Evolutionary conservation across 2,329 filamentous ascomycete genomes (phyloP), one percentile per base, ranked within the genome.

Genomic region (Ophiocordyceps australis): DNA sequence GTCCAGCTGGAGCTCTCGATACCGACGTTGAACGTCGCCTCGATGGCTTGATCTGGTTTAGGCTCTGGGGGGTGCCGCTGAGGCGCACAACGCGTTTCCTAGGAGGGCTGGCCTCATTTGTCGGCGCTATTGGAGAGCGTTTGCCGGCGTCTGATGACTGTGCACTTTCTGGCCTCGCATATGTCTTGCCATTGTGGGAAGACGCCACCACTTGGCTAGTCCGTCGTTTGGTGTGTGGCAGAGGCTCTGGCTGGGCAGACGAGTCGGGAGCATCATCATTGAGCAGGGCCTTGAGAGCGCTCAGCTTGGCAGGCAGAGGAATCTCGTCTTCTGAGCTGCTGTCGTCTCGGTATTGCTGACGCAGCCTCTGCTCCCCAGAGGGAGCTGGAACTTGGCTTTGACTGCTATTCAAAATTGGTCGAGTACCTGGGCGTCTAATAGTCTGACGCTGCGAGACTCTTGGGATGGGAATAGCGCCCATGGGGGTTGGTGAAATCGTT

Each of bases 251-350:
- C 5, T 62, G 61, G 5, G 54, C 42, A 3, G 52, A 43, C 9
- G 49, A 46, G 48, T 59, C 57, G 7, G 67, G 62, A 4, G 55
- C 62, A 22, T 66, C 65, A 31, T 74, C 69, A 30, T 70, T 68
- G 14, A 94, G 62, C 11, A 94, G 60, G 13, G 82, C 85, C 45
- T 89, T 86, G 37, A 89, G 68, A 40, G 85, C 83, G 46, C 83
- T 94, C 46, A 94, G 77, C 55, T 89, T 91, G 69, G 89, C 82
- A 40, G 83, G 83, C 38, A 81, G 76, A 11, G 79, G 78, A 16
- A 91, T 80, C 51, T 94, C 86, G 42, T 94, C 86, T 51, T 94
- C 86, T 14, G 85, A 93, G 57, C 81, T 93, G 45, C 93, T 85
- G 39, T 80, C 74, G 37, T 45, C 35, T 30, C 47, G 61, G 24